phyloP scores from a whole-genome alignment of 192 early-diverging fungal genomes.

The Gamsiella multidivaricata region DNA sequence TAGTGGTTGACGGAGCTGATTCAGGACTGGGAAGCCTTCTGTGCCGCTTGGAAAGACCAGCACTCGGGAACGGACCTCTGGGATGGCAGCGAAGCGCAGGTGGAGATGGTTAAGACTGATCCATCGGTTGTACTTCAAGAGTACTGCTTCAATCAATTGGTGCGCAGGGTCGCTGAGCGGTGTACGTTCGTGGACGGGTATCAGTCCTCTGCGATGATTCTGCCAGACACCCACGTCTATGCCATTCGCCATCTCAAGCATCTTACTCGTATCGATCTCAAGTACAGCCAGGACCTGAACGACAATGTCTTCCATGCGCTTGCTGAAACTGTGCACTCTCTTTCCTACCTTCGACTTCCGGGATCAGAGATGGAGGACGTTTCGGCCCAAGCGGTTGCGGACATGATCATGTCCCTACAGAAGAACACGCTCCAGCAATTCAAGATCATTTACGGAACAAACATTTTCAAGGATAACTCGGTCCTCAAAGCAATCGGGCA shows the following conservation, averaged over 20 bases:
- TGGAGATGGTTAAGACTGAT: not conserved
- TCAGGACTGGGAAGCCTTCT: constrained; percentile 41
- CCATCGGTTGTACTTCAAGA: constrained; percentile 28
- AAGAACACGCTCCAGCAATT: constrained; percentile 31
- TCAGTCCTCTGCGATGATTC: constrained; percentile 22
- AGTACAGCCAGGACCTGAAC: constrained; percentile 30
- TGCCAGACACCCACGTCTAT: constrained; percentile 33
- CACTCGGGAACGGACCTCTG: not conserved
- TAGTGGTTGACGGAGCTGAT: constrained; percentile 41
- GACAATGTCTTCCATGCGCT: constrained; percentile 33
- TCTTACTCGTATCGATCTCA: constrained; percentile 38
- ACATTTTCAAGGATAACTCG: constrained; percentile 36
- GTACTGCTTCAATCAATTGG: constrained; percentile 40
- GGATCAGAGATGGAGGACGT: constrained; percentile 28
- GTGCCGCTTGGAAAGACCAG: constrained; percentile 22
- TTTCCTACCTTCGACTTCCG: constrained; percentile 32
- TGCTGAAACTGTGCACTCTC: constrained; percentile 9
- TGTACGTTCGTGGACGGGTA: constrained; percentile 33
- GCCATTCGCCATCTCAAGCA: constrained; percentile 22
- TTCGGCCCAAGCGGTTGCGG: constrained; percentile 11
- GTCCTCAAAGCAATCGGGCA: constrained; percentile 40
- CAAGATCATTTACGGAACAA: constrained; percentile 39
- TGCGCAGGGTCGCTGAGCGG: constrained; percentile 32
- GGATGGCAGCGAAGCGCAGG: not conserved
- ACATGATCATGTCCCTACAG: constrained; percentile 29